These are phyloP conservation scores for Zizania latifolia DNA, from an alignment of 176 grass and related monocot species.

Conservation along the genomic window DNA sequence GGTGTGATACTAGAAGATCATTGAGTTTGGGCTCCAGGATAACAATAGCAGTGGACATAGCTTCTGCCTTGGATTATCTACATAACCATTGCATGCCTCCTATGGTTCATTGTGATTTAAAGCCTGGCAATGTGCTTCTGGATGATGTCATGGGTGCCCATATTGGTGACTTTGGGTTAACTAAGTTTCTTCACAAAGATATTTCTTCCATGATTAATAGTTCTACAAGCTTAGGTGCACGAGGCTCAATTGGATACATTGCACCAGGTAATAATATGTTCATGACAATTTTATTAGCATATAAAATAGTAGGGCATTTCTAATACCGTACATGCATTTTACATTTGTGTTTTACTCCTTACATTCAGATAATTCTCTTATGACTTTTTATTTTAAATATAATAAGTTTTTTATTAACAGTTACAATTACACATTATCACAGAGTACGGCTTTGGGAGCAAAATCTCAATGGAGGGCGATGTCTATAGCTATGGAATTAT, in stretches of 20 bases:
- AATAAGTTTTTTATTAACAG: too few relatives aligned
- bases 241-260: constrained; percentile 21
- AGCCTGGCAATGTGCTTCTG: constrained; percentile 34
- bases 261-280: background rate
- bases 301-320: too few relatives aligned
- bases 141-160: constrained; percentile 21
- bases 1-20: background rate
- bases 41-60: constrained; percentile 30
- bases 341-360: background rate
- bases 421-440: background rate
- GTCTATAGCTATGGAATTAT: constrained; percentile 36
- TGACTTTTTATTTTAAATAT: too few relatives aligned
- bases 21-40: constrained; percentile 25
- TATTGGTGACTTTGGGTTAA: constrained; percentile 31
- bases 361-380: too few relatives aligned
- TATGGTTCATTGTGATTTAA: constrained; percentile 42
- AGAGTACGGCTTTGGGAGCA: constrained; percentile 9
- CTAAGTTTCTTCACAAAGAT: background rate
- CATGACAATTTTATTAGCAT: too few relatives aligned
- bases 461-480: constrained; percentile 16
- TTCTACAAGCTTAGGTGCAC: background rate
- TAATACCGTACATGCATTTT: too few relatives aligned
- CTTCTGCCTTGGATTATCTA: constrained; percentile 35
- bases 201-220: background rate
- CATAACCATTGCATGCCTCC: constrained; percentile 12